Evolutionary conservation across 768 basidiomycete species (phyloP), one percentile per base, ranked within the genome.

Genomic region (Suillus discolor): DNA sequence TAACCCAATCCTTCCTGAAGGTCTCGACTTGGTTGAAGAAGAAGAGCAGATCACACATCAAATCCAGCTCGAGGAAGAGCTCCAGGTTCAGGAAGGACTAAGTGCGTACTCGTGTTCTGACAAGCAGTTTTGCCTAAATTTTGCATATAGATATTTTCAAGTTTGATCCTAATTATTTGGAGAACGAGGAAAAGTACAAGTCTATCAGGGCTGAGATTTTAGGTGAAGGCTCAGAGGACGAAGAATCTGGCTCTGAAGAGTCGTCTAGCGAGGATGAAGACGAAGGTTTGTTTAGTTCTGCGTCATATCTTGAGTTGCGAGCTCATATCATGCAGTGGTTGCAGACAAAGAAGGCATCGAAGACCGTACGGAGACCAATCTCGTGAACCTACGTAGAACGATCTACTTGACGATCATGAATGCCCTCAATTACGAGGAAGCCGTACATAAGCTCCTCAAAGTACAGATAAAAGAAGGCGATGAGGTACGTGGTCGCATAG

Each of bases 371-470:
- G 95, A 93, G 75, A 97, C 96, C 18, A 97, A 97, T 74, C 81
- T 99, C 63, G 95, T 98, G 76, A 99, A 99, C 77, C 79, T 99
- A 60, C 90, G 97, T 60, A 87, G 96, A 72, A 86, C 88, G 28
- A 99, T 99, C 75, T 99, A 99, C 76, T 80, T 99, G 68, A 97
- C 97, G 0, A 97, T 99, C 82, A 99, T 99, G 97, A 98, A 98
- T 74, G 94, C 96, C 54, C 84, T 98, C 65, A 96, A 94, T 77
- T 97, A 95, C 75, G 97, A 99, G 77, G 97, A 99, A 88, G 97
- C 97, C 0, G 96, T 98, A 0, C 97, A 99, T 79, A 99, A 99
- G 75, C 79, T 99, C 36, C 86, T 99, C 74, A 98, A 97, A 77
- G 87, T 99, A 28, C 91, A 97, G 70, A 80, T 99, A 16, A 82